phyloP scores from a whole-genome alignment of 169 alveolate genomes.

The Plasmodium adleri region DNA sequence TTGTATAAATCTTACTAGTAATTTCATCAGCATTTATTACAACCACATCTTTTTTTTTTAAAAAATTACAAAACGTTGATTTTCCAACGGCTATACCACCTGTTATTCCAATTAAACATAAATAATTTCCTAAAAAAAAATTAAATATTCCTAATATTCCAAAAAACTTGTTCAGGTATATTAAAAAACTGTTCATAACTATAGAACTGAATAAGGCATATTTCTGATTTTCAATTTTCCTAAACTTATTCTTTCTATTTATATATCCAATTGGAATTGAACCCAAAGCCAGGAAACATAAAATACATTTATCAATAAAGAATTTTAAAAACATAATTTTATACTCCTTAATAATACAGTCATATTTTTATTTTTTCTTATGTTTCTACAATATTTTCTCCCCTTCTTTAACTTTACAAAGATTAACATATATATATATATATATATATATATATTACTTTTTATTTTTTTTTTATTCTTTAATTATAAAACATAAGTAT shows the following conservation, averaged over 20 bases:
- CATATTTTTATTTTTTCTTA: slow-evolving; percentile 57
- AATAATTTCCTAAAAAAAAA: slow-evolving; percentile 76
- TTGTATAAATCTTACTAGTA: slow-evolving; percentile 77
- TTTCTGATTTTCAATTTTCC: slow-evolving; percentile 64
- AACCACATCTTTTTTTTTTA: slow-evolving; percentile 81
- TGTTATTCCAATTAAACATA: slow-evolving; percentile 85
- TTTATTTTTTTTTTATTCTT: no score
- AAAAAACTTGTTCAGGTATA: slow-evolving; percentile 45
- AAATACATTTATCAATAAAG: slow-evolving; percentile 73
- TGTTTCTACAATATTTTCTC: not conserved
- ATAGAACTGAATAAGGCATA: slow-evolving; percentile 47
- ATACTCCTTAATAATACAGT: slow-evolving; percentile 26
- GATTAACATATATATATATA: not conserved
- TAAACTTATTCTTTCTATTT: slow-evolving; percentile 75
- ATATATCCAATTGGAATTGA: slow-evolving; percentile 77
- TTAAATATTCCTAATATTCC: slow-evolving; percentile 76
- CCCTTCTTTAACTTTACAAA: not conserved
- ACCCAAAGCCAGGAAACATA: slow-evolving; percentile 72
- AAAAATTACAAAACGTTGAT: slow-evolving; percentile 83
- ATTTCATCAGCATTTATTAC: slow-evolving; percentile 74
- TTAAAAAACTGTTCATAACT: slow-evolving; percentile 74
- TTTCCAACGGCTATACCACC: slow-evolving; percentile 88
- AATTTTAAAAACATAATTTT: slow-evolving; percentile 75
- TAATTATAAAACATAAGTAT: no score
- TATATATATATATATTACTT: not conserved